These are phyloP conservation scores for Neurospora sp. DNA, from an alignment of 495 filamentous ascomycete genomes.

Conservation along the genomic window DNA sequence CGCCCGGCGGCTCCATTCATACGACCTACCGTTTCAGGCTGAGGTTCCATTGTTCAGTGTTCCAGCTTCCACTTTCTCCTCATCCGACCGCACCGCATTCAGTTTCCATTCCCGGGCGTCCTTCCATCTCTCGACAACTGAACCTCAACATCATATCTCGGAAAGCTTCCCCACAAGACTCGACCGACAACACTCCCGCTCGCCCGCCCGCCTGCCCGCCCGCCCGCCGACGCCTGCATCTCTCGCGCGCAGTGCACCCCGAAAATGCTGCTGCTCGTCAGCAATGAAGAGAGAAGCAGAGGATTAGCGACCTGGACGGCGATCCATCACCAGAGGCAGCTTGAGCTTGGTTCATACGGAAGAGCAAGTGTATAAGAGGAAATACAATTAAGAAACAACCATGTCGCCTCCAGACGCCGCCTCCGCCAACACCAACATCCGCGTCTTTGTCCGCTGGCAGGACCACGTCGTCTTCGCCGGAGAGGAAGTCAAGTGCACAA, in stretches of 20 bases:
- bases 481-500: constrained; percentile 86
- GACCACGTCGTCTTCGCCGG: constrained; percentile 88
- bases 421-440: constrained; percentile 53
- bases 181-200: neutral
- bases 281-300: neutral
- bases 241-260: neutral
- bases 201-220: neutral
- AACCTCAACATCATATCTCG: neutral
- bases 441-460: constrained; percentile 90
- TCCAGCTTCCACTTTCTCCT: neutral
- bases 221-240: neutral
- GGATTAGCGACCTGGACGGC: neutral
- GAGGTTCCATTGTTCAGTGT: neutral
- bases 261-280: neutral
- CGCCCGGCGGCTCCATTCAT: neutral
- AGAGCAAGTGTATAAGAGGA: neutral
- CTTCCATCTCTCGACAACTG: neutral
- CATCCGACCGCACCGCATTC: neutral
- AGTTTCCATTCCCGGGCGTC: neutral
- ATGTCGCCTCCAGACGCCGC: neutral
- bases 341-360: neutral
- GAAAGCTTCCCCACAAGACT: neutral
- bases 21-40: neutral
- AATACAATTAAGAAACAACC: neutral
- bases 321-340: neutral